Evolutionary conservation across 805 yeast species (phyloP).

Genomic region (Schizosaccharomyces japonicus): DNA sequence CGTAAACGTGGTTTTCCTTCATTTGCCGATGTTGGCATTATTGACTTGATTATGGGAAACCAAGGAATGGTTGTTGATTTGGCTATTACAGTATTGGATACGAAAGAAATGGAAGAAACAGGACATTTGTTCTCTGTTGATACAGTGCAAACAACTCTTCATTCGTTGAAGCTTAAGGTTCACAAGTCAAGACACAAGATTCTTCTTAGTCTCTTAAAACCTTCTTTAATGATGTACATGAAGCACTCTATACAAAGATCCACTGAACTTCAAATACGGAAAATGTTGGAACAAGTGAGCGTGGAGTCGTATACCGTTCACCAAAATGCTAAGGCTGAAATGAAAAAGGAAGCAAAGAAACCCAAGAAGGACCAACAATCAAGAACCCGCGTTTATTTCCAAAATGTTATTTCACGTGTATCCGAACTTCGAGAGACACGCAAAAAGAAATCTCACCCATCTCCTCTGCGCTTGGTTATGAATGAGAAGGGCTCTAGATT

Average conservation of each 20-base stretch:
- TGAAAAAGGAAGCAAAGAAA: background rate
- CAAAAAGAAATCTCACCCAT: constrained; percentile 5
- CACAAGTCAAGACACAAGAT: constrained; percentile 9
- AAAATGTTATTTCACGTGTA: constrained; percentile 6
- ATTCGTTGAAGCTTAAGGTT: constrained; percentile 7
- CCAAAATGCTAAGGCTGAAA: constrained; percentile 7
- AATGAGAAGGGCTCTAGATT: constrained; percentile 8
- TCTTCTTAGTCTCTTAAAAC: constrained; percentile 9
- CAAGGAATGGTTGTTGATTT: constrained; percentile 1
- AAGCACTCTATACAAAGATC: constrained; percentile 9
- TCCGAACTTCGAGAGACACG: background rate
- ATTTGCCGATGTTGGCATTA: background rate
- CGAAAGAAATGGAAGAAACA: background rate
- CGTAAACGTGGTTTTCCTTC: constrained; percentile 2
- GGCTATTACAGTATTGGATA: background rate
- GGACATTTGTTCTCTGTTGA: constrained; percentile 9
- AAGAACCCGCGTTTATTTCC: constrained; percentile 7
- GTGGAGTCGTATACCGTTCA: constrained; percentile 7
- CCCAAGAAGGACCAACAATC: constrained; percentile 5
- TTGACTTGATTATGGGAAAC: background rate
- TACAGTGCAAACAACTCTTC: constrained; percentile 8
- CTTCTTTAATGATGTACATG: constrained; percentile 7
- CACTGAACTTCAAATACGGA: constrained; percentile 9
- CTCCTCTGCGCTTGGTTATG: constrained; percentile 7
- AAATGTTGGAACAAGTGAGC: constrained; percentile 9